Percentiles rank a stretch among this genome's conserved stretches.
These are phyloP conservation scores for Paecilomyces niveus DNA, from an alignment of 2,329 filamentous ascomycete genomes.

Conservation along the genomic window DNA sequence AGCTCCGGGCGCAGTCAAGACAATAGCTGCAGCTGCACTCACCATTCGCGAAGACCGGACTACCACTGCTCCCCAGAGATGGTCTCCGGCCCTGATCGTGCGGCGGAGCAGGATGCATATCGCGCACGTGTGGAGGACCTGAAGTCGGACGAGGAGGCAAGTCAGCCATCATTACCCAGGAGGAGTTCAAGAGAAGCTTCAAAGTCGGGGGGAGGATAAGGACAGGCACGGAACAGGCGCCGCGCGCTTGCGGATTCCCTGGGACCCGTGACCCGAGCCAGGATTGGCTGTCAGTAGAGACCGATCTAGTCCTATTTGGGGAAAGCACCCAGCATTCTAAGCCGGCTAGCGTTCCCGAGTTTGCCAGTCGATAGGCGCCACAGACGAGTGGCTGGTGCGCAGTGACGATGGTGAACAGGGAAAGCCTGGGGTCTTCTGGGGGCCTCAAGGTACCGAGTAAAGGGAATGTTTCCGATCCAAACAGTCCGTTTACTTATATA, in stretches of 20 bases:
- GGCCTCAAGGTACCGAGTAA: background rate
- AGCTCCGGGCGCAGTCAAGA: background rate
- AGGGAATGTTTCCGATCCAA: background rate
- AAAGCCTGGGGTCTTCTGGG: background rate
- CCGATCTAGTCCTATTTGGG: constrained; percentile 20
- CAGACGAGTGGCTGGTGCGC: constrained; percentile 4
- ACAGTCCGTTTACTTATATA: background rate
- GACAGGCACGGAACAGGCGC: constrained; percentile 11
- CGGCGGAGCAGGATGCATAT: constrained; percentile 29
- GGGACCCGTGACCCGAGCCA: constrained; percentile 8
- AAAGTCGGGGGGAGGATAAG: constrained; percentile 5
- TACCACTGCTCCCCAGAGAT: constrained; percentile 30
- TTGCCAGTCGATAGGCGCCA: constrained; percentile 7
- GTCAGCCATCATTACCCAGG: background rate
- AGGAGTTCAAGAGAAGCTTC: background rate
- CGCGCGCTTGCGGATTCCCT: constrained; percentile 4
- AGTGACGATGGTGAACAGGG: background rate
- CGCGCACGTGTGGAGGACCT: constrained; percentile 14
- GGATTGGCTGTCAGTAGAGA: constrained; percentile 12
- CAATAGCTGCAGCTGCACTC: constrained; percentile 13
- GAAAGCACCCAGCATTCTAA: constrained; percentile 16
- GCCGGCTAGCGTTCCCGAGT: constrained; percentile 30
- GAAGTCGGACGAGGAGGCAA: constrained; percentile 2
- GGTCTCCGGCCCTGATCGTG: constrained; percentile 26
- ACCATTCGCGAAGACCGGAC: constrained; percentile 29